Evolutionary conservation across 305 asterid genomes (phyloP).

Genomic region (Petunia hybrid): DNA sequence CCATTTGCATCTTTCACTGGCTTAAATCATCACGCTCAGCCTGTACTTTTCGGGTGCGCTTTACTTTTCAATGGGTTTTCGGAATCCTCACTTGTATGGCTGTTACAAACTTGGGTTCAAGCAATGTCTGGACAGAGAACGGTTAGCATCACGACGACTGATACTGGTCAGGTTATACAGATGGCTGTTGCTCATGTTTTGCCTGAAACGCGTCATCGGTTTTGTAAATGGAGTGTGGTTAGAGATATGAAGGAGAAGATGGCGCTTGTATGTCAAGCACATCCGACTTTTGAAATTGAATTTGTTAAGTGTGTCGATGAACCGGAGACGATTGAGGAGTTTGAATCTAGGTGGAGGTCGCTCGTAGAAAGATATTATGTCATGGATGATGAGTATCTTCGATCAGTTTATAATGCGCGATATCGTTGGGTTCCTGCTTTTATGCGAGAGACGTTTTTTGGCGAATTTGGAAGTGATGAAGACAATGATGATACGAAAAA

Average conservation of each 20-base stretch:
- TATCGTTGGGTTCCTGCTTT: constrained; percentile 50
- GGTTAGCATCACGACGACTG: constrained; percentile 47
- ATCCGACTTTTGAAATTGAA: constrained; percentile 46
- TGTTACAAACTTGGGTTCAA: constrained; percentile 50
- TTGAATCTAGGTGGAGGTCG: constrained; percentile 47
- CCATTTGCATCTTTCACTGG: constrained; percentile 52
- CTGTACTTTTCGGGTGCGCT: constrained; percentile 52
- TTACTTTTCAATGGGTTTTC: constrained; percentile 40
- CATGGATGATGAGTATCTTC: constrained; percentile 49
- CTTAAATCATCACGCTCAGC: constrained; percentile 54
- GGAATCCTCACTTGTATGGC: constrained; percentile 44
- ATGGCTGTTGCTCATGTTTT: constrained; percentile 44
- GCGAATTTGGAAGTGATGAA: constrained; percentile 42
- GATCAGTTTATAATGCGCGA: constrained; percentile 42
- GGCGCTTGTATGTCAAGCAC: constrained; percentile 37
- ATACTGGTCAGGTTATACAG: constrained; percentile 36
- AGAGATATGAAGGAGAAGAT: constrained; percentile 43
- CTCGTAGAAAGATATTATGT: constrained; percentile 41
- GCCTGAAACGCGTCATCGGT: constrained; percentile 43
- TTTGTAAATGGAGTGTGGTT: constrained; percentile 44
- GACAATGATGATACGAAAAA: constrained; percentile 25
- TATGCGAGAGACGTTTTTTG: constrained; percentile 46
- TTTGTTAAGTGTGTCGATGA: constrained; percentile 43
- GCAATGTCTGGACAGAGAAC: constrained; percentile 45
- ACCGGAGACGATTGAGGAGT: constrained; percentile 49